phyloP scores from a whole-genome alignment of 768 basidiomycete species.

The Termitomyces sp. region DNA sequence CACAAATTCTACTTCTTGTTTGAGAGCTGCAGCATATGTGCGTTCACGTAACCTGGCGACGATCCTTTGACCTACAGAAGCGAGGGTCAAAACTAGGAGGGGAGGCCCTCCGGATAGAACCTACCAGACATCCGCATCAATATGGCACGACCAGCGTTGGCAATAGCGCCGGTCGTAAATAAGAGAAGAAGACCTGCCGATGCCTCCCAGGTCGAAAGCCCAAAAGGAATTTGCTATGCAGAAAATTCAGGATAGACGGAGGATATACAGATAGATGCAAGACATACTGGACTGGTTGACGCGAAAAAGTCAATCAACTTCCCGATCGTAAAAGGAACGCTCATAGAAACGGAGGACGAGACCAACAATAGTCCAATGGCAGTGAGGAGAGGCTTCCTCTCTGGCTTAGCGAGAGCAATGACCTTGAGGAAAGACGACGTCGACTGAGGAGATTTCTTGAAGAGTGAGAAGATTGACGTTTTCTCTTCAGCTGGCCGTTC shows the following conservation, averaged over 20 bases:
- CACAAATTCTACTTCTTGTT: conserved; percentile 91
- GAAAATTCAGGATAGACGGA: background rate
- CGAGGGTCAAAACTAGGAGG: background rate
- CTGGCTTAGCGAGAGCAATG: conserved; percentile 74
- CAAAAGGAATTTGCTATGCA: conserved; percentile 72
- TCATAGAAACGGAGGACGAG: conserved; percentile 91
- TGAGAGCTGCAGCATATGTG: conserved; percentile 79
- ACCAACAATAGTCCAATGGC: conserved; percentile 80
- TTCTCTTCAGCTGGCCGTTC: conserved; percentile 1
- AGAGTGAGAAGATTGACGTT: conserved; percentile 22
- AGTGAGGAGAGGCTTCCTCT: conserved; percentile 68
- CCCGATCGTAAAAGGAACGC: conserved; percentile 90
- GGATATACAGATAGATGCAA: background rate
- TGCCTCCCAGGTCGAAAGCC: conserved; percentile 76
- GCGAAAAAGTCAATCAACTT: conserved; percentile 94
- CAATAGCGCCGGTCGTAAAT: conserved; percentile 84
- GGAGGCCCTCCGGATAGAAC: conserved; percentile 16
- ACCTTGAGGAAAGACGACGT: conserved; percentile 74
- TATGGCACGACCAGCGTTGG: conserved; percentile 80
- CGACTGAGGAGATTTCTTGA: conserved; percentile 36
- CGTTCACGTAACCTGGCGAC: conserved; percentile 82
- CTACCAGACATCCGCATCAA: conserved; percentile 84
- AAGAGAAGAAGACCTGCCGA: conserved; percentile 67
- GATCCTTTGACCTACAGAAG: conserved; percentile 71
- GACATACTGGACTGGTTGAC: conserved; percentile 60